These are phyloP conservation scores for Fragilaria crotonensis DNA, from an alignment of 108 stramenopile genomes.

Conservation along the genomic window DNA sequence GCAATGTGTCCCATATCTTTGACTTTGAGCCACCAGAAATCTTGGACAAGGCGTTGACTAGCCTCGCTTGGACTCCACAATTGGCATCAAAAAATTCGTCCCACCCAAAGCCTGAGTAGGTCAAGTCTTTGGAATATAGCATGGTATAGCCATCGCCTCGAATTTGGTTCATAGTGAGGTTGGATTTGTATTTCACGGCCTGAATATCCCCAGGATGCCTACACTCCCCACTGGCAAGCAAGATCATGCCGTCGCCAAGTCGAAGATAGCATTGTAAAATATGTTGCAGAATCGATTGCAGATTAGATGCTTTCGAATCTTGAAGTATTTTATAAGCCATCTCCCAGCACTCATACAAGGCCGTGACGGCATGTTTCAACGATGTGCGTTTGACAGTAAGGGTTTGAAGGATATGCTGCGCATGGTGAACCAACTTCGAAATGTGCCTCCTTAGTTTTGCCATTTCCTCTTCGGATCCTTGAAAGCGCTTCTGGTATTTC, in stretches of 20 bases:
- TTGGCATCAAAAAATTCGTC: constrained; percentile 69
- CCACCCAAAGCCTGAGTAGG: constrained; percentile 65
- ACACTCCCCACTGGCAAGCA: constrained; percentile 74
- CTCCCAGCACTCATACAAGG: too few species aligned
- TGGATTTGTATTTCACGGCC: constrained; percentile 2
- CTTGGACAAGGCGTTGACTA: constrained; percentile 9
- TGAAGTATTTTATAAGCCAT: too few species aligned
- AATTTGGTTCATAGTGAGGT: constrained; percentile 4
- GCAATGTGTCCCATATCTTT: constrained; percentile 32
- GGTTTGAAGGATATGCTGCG: too few species aligned
- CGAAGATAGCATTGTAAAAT: constrained; percentile 38
- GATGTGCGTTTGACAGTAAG: too few species aligned
- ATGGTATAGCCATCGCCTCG: constrained; percentile 63
- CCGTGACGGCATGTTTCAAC: too few species aligned
- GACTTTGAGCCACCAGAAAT: constrained; percentile 13
- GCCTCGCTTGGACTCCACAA: constrained; percentile 39
- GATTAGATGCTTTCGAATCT: too few species aligned
- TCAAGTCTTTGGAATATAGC: constrained; percentile 28
- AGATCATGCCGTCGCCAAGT: constrained; percentile 63
- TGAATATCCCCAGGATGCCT: constrained; percentile 52
- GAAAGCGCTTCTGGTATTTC: too few species aligned
- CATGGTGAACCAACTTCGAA: too few species aligned
- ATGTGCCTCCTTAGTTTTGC: too few species aligned
- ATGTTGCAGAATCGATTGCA: constrained; percentile 22
- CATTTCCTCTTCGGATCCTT: too few species aligned